Percentiles rank a stretch among this genome's conserved stretches.
These are phyloP conservation scores for Oidium heveae DNA, from an alignment of 2,329 filamentous ascomycete genomes.

Conservation along the genomic window DNA sequence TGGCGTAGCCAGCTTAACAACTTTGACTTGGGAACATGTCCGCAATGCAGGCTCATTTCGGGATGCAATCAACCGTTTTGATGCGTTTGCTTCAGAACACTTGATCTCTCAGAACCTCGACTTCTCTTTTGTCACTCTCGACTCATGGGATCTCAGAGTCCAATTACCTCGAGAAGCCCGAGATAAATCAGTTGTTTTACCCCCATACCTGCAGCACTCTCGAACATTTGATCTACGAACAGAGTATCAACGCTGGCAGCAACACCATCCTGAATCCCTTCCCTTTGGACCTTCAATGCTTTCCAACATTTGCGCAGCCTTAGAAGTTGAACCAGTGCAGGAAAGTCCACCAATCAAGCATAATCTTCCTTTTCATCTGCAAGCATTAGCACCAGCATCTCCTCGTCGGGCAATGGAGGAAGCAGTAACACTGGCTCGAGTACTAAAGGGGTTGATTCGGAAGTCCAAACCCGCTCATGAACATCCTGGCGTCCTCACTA, in stretches of 20 bases:
- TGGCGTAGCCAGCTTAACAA: slow-evolving; percentile 67
- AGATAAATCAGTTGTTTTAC: slow-evolving; percentile 91
- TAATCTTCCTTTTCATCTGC: slow-evolving; percentile 90
- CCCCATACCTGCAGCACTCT: slow-evolving; percentile 91
- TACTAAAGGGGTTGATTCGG: slow-evolving; percentile 74
- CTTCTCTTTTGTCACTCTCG: slow-evolving; percentile 94
- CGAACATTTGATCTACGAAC: slow-evolving; percentile 90
- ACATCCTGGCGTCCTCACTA: slow-evolving; percentile 79
- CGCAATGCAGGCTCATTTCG: slow-evolving; percentile 92
- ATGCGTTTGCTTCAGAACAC: slow-evolving; percentile 79
- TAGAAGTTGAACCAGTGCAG: slow-evolving; percentile 94
- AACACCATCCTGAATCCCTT: slow-evolving; percentile 90
- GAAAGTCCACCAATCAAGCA: slow-evolving; percentile 97
- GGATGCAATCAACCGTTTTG: slow-evolving; percentile 87
- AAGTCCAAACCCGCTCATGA: slow-evolving; percentile 90
- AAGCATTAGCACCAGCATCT: slow-evolving; percentile 83
- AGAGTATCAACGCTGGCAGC: slow-evolving; percentile 96
- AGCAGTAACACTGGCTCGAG: slow-evolving; percentile 76
- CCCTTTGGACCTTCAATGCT: slow-evolving; percentile 90
- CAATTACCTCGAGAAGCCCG: slow-evolving; percentile 92
- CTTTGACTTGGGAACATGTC: slow-evolving; percentile 96
- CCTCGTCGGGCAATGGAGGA: slow-evolving; percentile 95
- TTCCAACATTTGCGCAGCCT: slow-evolving; percentile 89
- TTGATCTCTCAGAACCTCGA: slow-evolving; percentile 76
- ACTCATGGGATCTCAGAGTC: slow-evolving; percentile 94